A percentile compares a stretch with the other conserved stretches of the same genome.
These are phyloP conservation scores for Fagopyrum homotropicum DNA, from an alignment of 148 eudicot genomes.

Conservation along the genomic window DNA sequence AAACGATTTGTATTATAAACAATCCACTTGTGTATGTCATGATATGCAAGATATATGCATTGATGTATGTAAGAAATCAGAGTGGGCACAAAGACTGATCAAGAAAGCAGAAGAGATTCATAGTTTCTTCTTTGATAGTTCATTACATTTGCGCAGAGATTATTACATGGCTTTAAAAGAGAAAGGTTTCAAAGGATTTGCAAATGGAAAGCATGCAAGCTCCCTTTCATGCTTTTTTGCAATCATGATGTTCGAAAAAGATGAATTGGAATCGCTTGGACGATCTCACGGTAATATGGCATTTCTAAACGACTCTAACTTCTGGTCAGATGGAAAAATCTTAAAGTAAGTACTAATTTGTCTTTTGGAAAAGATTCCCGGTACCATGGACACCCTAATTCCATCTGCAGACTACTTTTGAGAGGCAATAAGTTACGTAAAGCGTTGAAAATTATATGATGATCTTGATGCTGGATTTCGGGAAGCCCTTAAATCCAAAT, in stretches of 20 bases:
- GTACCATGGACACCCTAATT: background rate
- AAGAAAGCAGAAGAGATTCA: background rate
- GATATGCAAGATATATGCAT: background rate
- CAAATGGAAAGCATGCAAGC: background rate
- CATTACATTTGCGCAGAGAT: no score
- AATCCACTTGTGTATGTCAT: background rate
- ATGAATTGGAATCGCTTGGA: background rate
- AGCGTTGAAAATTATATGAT: background rate
- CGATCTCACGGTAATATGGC: accelerated
- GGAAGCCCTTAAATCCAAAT: no score
- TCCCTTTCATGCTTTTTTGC: background rate
- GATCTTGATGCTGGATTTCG: no score
- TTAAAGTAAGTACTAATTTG: background rate
- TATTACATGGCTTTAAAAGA: background rate
- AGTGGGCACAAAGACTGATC: background rate
- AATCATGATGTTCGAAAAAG: background rate
- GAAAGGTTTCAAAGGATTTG: background rate
- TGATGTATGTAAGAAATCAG: background rate
- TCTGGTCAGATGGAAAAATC: background rate
- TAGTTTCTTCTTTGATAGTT: background rate
- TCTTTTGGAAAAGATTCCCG: background rate
- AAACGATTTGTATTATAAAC: no score
- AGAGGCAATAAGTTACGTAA: background rate
- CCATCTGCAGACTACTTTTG: background rate
- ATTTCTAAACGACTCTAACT: background rate